Conservation (phyloP, 495 filamentous ascomycete genomes). For the Staphylotrichum tortipilum region DNA sequence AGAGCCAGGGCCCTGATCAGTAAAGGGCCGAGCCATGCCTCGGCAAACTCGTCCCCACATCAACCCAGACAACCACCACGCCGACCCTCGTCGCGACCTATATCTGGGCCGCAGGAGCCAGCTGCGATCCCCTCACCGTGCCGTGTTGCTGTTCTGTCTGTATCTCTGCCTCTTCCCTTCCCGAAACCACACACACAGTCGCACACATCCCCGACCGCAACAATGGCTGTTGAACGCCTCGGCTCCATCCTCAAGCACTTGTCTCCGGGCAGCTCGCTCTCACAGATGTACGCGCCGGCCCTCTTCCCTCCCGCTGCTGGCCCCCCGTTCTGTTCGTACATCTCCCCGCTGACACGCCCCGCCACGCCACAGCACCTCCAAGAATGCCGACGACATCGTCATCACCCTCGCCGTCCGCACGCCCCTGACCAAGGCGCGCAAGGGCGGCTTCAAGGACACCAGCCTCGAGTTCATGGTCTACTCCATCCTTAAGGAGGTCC, state of each 20-base stretch:
- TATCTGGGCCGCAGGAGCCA: background rate
- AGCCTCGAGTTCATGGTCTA: constrained; percentile 78
- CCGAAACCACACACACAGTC: background rate
- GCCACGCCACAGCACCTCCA: constrained; percentile 57
- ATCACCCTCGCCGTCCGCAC: constrained; percentile 78
- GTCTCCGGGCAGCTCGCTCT: constrained; percentile 58
- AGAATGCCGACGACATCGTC: constrained; percentile 94
- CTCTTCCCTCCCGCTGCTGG: no score
- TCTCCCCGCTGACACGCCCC: no score
- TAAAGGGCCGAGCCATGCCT: constrained; percentile 14
- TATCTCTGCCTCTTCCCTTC: background rate
- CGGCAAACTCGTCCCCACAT: constrained; percentile 17
- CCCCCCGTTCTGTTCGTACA: no score
- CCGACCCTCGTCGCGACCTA: background rate
- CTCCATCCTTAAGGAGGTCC: constrained; percentile 66
- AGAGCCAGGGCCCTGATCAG: background rate
- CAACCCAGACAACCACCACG: background rate
- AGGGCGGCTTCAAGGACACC: constrained; percentile 93
- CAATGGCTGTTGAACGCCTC: constrained; percentile 80
- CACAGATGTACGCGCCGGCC: constrained; percentile 74
- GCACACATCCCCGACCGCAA: constrained; percentile 23
- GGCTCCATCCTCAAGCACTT: constrained; percentile 83
- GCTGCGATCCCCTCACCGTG: background rate
- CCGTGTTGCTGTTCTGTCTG: background rate
- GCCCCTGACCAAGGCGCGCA: constrained; percentile 64